Evolutionary conservation across 2,329 filamentous ascomycete species (phyloP), one percentile per base, ranked within the genome.

Genomic region (Botrytis tulipae): DNA sequence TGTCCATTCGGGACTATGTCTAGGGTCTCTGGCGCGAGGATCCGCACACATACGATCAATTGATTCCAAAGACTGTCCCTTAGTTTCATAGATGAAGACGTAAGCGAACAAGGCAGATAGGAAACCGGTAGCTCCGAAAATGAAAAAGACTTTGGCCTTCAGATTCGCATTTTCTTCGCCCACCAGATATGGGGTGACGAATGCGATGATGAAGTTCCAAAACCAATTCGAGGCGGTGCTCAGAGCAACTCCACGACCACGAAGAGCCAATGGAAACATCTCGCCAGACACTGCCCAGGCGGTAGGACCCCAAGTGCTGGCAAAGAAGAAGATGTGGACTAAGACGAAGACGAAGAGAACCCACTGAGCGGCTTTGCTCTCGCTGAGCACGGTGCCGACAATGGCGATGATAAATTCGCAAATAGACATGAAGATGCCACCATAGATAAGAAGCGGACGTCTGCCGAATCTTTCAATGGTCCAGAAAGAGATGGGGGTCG

Each of bases 161-260:
- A 78, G 63, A 68, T 79, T 88, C 83, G 65, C 71, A 35, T 73
- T 70, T 6, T 73, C 51, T 32, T 88, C 83, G 75, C 88, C 84
- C 46, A 92, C 87, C 82, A 93, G 89, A 85, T 91, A 93, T 18
- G 91, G 91, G 4, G 89, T 92, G 82, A 93, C 91, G 81, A 93
- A 87, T 73, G 88, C 86, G 76, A 89, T 88, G 80, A 86, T 85
- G 83, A 90, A 93, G 85, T 94, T 95, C 87, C 93, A 95, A 74
- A 95, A 87, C 93, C 93, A 97, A 88, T 97, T 97, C 80, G 90
- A 93, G 70, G 93, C 92, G 6, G 93, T 97, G 57, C 93, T 94
- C 60, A 97, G 87, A 78, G 89, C 93, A 74, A 97, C 93, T 84
- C 93, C 93, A 77, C 93, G 92, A 86, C 62, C 63, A 22, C 83